These are phyloP conservation scores for Pseudogymnoascus verrucosus DNA, from an alignment of 2,329 filamentous ascomycete species.

Conservation along the genomic window DNA sequence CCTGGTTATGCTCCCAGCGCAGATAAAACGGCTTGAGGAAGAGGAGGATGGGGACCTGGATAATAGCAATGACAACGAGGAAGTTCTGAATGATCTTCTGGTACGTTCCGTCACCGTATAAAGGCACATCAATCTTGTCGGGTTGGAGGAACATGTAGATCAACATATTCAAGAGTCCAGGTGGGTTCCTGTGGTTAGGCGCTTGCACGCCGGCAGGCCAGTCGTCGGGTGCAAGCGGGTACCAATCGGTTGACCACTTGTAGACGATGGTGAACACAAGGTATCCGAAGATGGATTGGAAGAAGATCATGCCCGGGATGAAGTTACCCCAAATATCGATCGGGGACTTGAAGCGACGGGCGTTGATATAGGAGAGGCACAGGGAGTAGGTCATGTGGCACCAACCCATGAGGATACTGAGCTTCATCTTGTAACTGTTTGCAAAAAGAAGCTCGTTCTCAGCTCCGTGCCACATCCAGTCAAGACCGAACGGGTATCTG, in stretches of 20 bases:
- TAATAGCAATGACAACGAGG: slow-evolving; percentile 71
- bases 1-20: slow-evolving; percentile 84
- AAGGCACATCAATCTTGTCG: slow-evolving; percentile 60
- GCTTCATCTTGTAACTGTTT: slow-evolving; percentile 99
- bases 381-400: slow-evolving; percentile 98
- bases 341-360: slow-evolving; percentile 85
- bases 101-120: slow-evolving; percentile 55
- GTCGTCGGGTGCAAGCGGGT: slow-evolving; percentile 32
- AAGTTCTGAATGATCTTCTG: slow-evolving; percentile 70
- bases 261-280: slow-evolving; percentile 89
- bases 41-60: slow-evolving; percentile 82
- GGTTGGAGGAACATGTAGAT: slow-evolving; percentile 99
- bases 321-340: slow-evolving; percentile 98
- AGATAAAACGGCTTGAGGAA: slow-evolving; percentile 96
- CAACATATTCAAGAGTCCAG: slow-evolving; percentile 93
- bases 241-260: slow-evolving; percentile 94
- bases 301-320: slow-evolving; percentile 97
- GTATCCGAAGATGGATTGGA: slow-evolving; percentile 98
- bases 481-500: slow-evolving; percentile 90
- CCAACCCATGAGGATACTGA: slow-evolving; percentile 97
- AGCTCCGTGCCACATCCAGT: slow-evolving; percentile 93
- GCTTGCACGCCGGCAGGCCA: slow-evolving; percentile 32
- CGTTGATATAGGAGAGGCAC: slow-evolving; percentile 87
- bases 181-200: slow-evolving; percentile 47
- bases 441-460: slow-evolving; percentile 93